Base-by-base conservation (phyloP, 2,329 filamentous ascomycete genomes). In the Colletotrichum simmondsii region DNA sequence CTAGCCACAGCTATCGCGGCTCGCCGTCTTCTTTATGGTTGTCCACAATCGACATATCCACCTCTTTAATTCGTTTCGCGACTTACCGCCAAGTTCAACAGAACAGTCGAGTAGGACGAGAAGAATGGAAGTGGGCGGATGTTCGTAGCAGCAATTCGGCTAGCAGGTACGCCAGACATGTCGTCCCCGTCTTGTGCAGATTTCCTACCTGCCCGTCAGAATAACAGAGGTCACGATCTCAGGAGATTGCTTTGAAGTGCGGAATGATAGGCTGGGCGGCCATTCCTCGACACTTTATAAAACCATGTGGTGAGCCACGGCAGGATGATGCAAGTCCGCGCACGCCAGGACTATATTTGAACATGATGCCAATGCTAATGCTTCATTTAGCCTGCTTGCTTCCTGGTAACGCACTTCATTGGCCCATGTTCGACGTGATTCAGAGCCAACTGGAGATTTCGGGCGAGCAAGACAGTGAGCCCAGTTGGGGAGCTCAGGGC, bases 291-390 rank as follows among this genome's bases (percentile, higher is more conserved):
- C 57, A 24, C 46, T 49, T 35, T n/a, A 6, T 26, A 49, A 71
- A 30, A 71, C 30, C 58, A 42, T 26, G 60, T 56, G 46, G 61
- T 49, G 60, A 72, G 30, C 59, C 46, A 49, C 68, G 35, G 57
- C 66, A 49, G 71, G 53, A 67, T 49, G 42, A 63, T 70, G 58
- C 67, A 58, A 73, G 57, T 59, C 57, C 68, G 71, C 60, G 49
- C 35, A 26, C 54, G 59, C 70, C 60, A 59, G 60, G 22, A 60
- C 59, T 60, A 65, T 53, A 60, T 53, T 49, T 22, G 42, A 59
- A 32, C 59, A 53, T 49, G 42, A 54, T 69, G 32, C 60, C 58
- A 58, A 72, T 69, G 70, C 42, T 61, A 42, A 42, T 19, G 16
- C 32, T 11, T 46, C 32, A 7, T 42, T 53, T 58, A 71, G 46